Evolutionary conservation across 768 basidiomycete genomes (phyloP).

Genomic region (Thelephora aurantiotincta): DNA sequence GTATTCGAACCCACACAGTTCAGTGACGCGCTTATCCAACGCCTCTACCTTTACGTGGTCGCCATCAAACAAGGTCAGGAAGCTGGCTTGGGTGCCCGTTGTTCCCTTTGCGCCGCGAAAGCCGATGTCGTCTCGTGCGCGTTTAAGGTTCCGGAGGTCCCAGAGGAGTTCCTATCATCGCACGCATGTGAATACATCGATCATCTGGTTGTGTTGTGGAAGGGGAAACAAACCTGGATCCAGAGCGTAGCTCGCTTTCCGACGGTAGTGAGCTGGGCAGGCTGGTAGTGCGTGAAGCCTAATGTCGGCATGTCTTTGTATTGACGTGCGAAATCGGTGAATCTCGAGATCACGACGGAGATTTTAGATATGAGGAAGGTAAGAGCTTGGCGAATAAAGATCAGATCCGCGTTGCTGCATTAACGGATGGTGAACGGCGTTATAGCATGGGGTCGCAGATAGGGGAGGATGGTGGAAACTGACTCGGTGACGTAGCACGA

Average conservation of each 20-base stretch:
- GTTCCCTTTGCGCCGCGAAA: slow-evolving; percentile 99
- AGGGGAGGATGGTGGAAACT: slow-evolving; percentile 15
- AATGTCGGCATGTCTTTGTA: slow-evolving; percentile 85
- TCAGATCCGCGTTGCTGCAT: slow-evolving; percentile 88
- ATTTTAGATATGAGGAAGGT: slow-evolving; percentile 77
- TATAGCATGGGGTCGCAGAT: not conserved
- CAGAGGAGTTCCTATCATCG: slow-evolving; percentile 68
- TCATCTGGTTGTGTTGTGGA: not conserved
- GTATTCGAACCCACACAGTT: slow-evolving; percentile 34
- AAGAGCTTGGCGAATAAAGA: slow-evolving; percentile 85
- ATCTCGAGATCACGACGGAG: slow-evolving; percentile 79
- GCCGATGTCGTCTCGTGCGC: slow-evolving; percentile 83
- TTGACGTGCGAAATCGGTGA: slow-evolving; percentile 71
- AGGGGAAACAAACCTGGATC: slow-evolving; percentile 54
- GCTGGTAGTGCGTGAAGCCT: slow-evolving; percentile 98
- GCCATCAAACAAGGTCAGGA: slow-evolving; percentile 87
- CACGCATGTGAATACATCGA: no score
- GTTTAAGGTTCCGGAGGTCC: slow-evolving; percentile 88
- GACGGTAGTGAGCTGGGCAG: slow-evolving; percentile 95
- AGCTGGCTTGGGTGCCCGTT: slow-evolving; percentile 95
- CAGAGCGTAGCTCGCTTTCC: slow-evolving; percentile 94
- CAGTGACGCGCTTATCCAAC: not conserved
- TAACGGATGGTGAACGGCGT: not conserved
- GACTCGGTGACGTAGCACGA: slow-evolving; percentile 99
- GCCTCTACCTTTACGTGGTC: slow-evolving; percentile 72